Evolutionary conservation across 306 rosid genomes (phyloP).

Genomic region (Acmispon strigosus): DNA sequence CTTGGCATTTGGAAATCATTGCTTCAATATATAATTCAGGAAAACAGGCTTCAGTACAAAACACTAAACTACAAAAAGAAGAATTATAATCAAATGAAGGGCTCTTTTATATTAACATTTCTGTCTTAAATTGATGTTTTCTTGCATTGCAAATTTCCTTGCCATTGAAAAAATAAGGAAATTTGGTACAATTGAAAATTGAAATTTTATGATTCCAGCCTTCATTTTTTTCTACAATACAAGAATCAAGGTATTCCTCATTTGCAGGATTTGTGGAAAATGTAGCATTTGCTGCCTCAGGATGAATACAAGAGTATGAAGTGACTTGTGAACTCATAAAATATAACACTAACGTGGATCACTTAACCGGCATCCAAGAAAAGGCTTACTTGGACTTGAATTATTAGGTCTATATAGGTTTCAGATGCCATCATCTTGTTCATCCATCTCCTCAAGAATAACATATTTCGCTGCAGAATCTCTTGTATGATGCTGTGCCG

Average conservation of each 20-base stretch:
- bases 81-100: constrained; percentile 1
- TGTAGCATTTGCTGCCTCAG: background rate
- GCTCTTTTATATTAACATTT: background rate
- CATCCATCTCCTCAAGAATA: constrained; percentile 81
- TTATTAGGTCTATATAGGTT: background rate
- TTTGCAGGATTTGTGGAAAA: background rate
- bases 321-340: background rate
- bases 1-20: constrained; percentile 1
- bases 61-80: background rate
- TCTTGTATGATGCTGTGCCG: constrained; percentile 19
- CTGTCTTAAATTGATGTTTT: background rate
- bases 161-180: background rate
- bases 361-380: background rate
- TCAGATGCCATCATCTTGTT: constrained; percentile 49
- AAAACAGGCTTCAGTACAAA: background rate
- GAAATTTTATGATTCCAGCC: background rate
- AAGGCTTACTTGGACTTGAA: constrained; percentile 32
- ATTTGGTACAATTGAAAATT: background rate
- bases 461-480: constrained; percentile 72
- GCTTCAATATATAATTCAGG: constrained; percentile 11
- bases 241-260: background rate
- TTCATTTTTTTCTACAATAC: background rate
- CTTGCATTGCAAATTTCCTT: background rate
- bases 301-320: background rate
- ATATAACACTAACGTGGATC: background rate